Conservation (phyloP, 75 land plant genomes). For the Isoetes taiwanensis region DNA sequence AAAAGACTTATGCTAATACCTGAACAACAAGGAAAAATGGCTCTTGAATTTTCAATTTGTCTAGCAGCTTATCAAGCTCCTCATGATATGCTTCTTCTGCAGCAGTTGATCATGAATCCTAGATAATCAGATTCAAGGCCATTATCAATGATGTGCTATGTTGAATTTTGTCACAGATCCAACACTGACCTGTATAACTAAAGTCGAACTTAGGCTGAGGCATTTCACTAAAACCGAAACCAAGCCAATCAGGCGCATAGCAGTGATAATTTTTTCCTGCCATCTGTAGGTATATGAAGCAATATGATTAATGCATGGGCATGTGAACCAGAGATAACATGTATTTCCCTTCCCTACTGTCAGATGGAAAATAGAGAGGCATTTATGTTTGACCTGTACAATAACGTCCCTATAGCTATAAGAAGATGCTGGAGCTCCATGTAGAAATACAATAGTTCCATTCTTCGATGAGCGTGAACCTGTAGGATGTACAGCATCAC, state of each 20-base stretch:
- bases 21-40: conserved; percentile 80
- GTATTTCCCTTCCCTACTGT: neutral
- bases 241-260: conserved; percentile 98
- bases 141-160: neutral
- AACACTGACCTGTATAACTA: conserved; percentile 59
- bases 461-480: conserved; percentile 44
- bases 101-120: conserved; percentile 22
- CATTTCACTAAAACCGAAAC: conserved; percentile 93
- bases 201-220: conserved; percentile 88
- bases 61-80: conserved; percentile 67
- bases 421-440: conserved; percentile 96
- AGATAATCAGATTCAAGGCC: conserved; percentile 11
- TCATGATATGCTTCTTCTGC: conserved; percentile 92
- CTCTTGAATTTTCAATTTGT: conserved; percentile 36
- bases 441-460: conserved; percentile 80
- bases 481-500: conserved; percentile 12
- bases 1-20: conserved; percentile 27
- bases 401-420: conserved; percentile 81
- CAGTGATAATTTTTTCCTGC: conserved; percentile 80
- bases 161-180: neutral
- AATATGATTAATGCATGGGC: neutral
- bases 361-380: neutral
- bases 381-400: conserved; percentile 48
- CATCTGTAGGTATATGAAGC: conserved; percentile 34
- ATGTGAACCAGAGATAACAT: neutral